Evolutionary conservation across 371 early-diverging fungal genomes (phyloP).

Genomic region (Rhizopus delemar): DNA sequence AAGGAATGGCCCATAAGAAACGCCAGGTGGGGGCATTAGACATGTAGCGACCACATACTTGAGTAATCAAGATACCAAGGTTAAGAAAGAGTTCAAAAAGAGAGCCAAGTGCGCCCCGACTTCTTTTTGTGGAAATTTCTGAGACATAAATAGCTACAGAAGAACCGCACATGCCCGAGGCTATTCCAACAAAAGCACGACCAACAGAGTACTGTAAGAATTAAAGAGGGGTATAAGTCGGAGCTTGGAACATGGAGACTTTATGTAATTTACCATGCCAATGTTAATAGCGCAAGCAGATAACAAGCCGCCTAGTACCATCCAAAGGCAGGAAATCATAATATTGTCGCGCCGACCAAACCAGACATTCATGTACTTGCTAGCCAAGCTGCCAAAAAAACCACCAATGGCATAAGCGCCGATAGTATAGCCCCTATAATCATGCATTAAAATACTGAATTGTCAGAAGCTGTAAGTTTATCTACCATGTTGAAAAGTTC

Average conservation of each 20-base stretch:
- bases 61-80: constrained; percentile 73
- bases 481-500: constrained; percentile 38
- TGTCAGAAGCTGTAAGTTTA: not conserved
- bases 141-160: constrained; percentile 72
- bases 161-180: constrained; percentile 69
- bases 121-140: constrained; percentile 77
- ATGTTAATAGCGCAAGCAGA: constrained; percentile 42
- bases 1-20: constrained; percentile 59
- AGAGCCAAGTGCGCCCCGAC: constrained; percentile 72
- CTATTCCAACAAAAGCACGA: constrained; percentile 86
- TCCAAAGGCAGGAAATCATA: constrained; percentile 38
- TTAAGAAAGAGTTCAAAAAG: constrained; percentile 65
- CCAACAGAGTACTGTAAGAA: constrained; percentile 57
- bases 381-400: constrained; percentile 44
- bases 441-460: not conserved
- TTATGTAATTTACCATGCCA: constrained; percentile 35
- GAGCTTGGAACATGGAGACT: too few species aligned
- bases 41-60: constrained; percentile 64
- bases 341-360: constrained; percentile 46
- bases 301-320: constrained; percentile 42
- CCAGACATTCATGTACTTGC: constrained; percentile 41
- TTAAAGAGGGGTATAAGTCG: not conserved
- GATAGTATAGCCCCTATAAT: constrained; percentile 45
- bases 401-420: constrained; percentile 51
- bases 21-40: constrained; percentile 69